A percentile compares a stretch with the other conserved stretches of the same genome.
Conservation (phyloP, 306 rosid species). For the Psophocarpus tetragonolobus region DNA sequence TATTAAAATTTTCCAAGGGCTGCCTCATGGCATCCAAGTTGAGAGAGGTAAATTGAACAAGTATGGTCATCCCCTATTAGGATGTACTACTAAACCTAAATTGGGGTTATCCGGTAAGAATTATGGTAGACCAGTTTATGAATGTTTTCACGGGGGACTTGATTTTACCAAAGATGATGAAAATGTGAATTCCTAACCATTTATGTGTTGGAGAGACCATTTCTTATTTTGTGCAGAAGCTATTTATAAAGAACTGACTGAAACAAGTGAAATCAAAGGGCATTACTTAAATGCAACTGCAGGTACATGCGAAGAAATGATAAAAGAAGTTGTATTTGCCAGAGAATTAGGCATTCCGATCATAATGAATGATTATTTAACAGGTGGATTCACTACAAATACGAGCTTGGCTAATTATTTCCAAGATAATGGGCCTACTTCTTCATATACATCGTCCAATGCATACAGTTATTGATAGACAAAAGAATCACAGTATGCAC, state of each 20-base stretch:
- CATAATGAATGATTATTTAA: neutral
- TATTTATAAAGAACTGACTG: neutral
- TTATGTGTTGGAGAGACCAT: neutral
- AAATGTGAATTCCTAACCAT: neutral
- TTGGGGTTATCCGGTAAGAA: neutral
- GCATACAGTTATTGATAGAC: neutral
- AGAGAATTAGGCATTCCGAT: neutral
- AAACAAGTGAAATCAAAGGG: neutral
- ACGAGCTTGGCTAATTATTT: conserved; percentile 5
- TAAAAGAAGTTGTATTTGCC: neutral
- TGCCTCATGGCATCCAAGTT: too few species aligned
- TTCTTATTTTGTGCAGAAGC: neutral
- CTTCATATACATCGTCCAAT: neutral
- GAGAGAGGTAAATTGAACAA: too few species aligned
- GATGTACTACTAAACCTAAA: neutral
- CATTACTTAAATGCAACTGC: neutral
- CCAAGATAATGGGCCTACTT: neutral
- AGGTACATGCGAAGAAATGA: neutral
- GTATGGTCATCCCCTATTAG: neutral
- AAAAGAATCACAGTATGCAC: neutral
- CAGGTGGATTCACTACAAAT: neutral
- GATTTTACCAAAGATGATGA: neutral
- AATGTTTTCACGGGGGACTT: neutral
- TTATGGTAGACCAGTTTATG: neutral
- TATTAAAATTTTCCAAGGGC: too few species aligned